Base-by-base conservation (phyloP, 2,329 filamentous ascomycete species). In the Hypoxylon sp. region DNA sequence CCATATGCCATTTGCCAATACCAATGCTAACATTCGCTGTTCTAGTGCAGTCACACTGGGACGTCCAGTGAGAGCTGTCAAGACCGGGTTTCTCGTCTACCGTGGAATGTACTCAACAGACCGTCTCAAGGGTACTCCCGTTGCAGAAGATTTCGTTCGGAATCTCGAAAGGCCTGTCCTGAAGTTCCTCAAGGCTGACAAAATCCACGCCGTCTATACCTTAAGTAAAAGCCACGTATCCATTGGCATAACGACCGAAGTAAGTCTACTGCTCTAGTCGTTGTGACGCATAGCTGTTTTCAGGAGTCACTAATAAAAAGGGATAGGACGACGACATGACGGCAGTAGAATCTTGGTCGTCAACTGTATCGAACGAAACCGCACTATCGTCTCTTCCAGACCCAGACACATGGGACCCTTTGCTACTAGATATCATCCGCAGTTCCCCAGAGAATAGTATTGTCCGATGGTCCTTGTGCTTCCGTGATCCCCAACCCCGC, bases 391-490 rank as follows among this genome's bases (percentile, higher is more conserved):
- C 44, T 30, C 25, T 68, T 4, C 56, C 50, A n/a, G 57, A 65
- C 1, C 56, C 40, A 31, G 57, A 68, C 1, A 58, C 59, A 5
- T 73, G 30, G 66, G 57, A n/a, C 65, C 68, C 44, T 69, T 75
- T 33, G 64, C 66, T 61, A 69, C 69, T 6, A 65, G 65, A 35
- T 63, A 55, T 10, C 44, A 63, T 58, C 27, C 22, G 20, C 5
- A 33, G 70, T 44, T 61, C 77, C 2, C 78, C 75, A 1, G 53
- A 69, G 3, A 48, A 70, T 7, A 71, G 67, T 25, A 83, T 85
- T 54, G 81, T 86, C 68, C 82, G 79, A 72, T 80, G 76, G 70
- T 76, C 78, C 57, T 75, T 81, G 25, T 74, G 76, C 37, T 80
- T 77, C 77, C 77, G 79, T 6, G 74, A 81, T 59, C 78, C 78